These are phyloP conservation scores for Postia placenta DNA, from an alignment of 768 basidiomycete species.

Conservation along the genomic window DNA sequence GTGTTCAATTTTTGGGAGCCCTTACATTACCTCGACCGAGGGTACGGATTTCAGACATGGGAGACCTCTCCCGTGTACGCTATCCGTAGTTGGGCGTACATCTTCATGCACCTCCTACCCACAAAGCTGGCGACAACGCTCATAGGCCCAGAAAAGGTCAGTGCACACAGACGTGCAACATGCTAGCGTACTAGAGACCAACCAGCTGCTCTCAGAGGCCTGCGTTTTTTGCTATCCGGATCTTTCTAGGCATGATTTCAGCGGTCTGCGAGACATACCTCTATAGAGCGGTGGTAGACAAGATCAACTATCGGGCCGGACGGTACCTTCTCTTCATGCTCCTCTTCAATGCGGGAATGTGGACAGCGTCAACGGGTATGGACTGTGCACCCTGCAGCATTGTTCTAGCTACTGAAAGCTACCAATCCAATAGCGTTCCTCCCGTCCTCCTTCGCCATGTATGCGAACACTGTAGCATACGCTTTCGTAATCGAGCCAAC, in stretches of 20 bases:
- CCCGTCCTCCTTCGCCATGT: conserved; percentile 95
- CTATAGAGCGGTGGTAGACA: conserved; percentile 74
- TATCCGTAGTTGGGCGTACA: conserved; percentile 94
- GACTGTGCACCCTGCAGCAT: conserved; percentile 4
- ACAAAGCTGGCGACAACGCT: conserved; percentile 48
- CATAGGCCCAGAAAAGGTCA: conserved; percentile 68
- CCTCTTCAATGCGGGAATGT: conserved; percentile 88
- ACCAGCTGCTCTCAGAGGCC: conserved; percentile 54
- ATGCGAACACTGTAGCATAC: conserved; percentile 73
- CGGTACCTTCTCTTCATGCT: conserved; percentile 91
- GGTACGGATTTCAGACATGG: conserved; percentile 96
- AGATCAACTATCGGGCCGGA: conserved; percentile 83
- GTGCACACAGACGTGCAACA: conserved; percentile 9
- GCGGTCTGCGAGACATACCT: conserved; percentile 76
- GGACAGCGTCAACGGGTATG: conserved; percentile 81
- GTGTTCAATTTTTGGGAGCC: conserved; percentile 99
- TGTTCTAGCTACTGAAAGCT: conserved; percentile 11
- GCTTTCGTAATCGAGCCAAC: conserved; percentile 61
- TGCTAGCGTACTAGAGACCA: conserved; percentile 9
- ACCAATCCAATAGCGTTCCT: conserved; percentile 73
- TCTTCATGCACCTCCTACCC: conserved; percentile 72
- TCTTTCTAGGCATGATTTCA: conserved; percentile 67
- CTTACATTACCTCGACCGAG: conserved; percentile 82
- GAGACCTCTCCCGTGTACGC: conserved; percentile 87
- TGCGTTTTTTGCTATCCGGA: conserved; percentile 85